phyloP scores from a whole-genome alignment of 805 yeast species.

The Nakazawaea ishiwadae region DNA sequence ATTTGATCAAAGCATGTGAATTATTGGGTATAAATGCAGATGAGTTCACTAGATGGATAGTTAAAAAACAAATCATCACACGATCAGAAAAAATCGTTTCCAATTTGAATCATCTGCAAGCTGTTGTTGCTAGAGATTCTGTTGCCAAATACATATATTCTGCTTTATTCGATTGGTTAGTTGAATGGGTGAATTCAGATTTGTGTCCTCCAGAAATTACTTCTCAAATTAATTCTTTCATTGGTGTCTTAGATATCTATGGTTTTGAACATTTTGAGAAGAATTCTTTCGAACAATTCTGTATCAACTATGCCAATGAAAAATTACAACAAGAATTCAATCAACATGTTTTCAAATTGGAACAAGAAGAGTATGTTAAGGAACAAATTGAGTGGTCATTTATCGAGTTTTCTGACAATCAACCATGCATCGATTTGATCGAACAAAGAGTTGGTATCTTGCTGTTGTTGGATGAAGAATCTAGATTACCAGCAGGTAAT shows the following conservation, averaged over 20 bases:
- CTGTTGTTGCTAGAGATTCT: conserved; percentile 92
- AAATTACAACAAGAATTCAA: conserved; percentile 96
- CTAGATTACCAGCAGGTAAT: conserved; percentile 88
- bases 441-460: conserved; percentile 87
- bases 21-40: conserved; percentile 74
- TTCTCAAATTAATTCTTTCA: conserved; percentile 60
- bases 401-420: conserved; percentile 93
- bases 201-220: conserved; percentile 72
- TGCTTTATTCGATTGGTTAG: conserved; percentile 93
- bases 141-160: conserved; percentile 92
- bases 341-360: conserved; percentile 94
- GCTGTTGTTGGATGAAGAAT: conserved; percentile 89
- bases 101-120: conserved; percentile 76
- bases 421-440: conserved; percentile 91
- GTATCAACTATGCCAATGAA: conserved; percentile 96
- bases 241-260: conserved; percentile 95
- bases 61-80: conserved; percentile 88
- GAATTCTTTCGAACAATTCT: conserved; percentile 95
- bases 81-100: conserved; percentile 88
- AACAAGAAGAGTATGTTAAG: conserved; percentile 89
- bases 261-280: conserved; percentile 95
- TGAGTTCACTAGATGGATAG: conserved; percentile 82
- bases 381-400: conserved; percentile 97
- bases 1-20: conserved; percentile 74
- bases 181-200: conserved; percentile 73